A percentile compares a stretch with the other conserved stretches of the same genome.
These are phyloP conservation scores for Rhododendron simsii DNA, from an alignment of 148 eudicot genomes.

Conservation along the genomic window DNA sequence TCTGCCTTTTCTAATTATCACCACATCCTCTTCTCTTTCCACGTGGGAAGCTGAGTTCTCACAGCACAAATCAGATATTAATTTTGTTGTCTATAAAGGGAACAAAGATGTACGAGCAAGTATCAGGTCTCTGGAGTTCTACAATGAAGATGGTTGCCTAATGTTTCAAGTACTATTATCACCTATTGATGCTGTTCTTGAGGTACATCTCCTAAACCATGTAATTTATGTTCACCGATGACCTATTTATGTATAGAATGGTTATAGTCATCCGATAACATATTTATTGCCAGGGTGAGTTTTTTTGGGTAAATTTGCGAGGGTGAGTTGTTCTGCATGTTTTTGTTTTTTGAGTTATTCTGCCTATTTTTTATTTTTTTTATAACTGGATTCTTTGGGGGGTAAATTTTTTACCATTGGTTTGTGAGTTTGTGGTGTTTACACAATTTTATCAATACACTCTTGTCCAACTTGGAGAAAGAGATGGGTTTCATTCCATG, in stretches of 20 bases:
- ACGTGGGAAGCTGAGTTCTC: conserved; percentile 55
- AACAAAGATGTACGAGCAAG: conserved; percentile 39
- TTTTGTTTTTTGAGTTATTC: background rate
- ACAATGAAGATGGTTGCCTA: conserved; percentile 31
- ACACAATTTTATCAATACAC: background rate
- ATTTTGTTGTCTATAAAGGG: conserved; percentile 49
- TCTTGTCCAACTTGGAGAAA: background rate
- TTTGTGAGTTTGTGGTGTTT: background rate
- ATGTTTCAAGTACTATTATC: conserved; percentile 59
- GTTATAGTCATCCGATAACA: background rate
- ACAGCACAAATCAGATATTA: conserved; percentile 25
- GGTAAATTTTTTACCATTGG: background rate
- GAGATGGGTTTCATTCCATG: background rate
- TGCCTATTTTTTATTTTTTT: background rate
- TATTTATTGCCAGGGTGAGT: background rate
- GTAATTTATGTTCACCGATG: background rate
- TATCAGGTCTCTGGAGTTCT: conserved; percentile 44
- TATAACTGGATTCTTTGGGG: background rate
- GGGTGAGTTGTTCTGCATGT: background rate
- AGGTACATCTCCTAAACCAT: conserved; percentile 27
- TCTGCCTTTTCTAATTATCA: conserved; percentile 45
- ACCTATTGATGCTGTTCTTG: conserved; percentile 32
- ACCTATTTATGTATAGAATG: background rate
- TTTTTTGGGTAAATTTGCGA: background rate
- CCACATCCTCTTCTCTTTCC: conserved; percentile 25